Evolutionary conservation across 805 yeast genomes (phyloP).

Genomic region (Candida insectorum): DNA sequence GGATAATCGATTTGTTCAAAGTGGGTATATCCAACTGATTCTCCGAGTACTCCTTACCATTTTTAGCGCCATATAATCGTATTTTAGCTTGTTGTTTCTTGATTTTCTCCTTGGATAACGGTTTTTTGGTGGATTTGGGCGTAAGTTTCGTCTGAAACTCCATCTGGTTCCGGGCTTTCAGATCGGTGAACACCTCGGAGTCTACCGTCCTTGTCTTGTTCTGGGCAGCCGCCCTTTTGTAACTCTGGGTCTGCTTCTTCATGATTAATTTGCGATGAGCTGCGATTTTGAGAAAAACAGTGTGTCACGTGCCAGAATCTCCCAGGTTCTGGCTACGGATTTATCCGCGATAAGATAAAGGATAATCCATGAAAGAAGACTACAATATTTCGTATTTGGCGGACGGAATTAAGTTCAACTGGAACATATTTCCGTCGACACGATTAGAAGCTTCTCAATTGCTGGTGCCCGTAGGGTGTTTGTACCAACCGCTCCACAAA

Average conservation of each 20-base stretch:
- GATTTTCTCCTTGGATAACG: slow-evolving; percentile 48
- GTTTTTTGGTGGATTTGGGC: slow-evolving; percentile 52
- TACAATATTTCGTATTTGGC: slow-evolving; percentile 1
- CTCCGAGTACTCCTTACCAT: slow-evolving; percentile 60
- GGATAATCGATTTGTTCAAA: slow-evolving; percentile 77
- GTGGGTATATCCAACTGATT: slow-evolving; percentile 77
- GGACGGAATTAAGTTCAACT: slow-evolving; percentile 44
- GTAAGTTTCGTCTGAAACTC: slow-evolving; percentile 57
- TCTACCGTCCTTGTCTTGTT: slow-evolving; percentile 55
- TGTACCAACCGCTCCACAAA: slow-evolving; percentile 24
- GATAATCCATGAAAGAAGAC: slow-evolving; percentile 5
- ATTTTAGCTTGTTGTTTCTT: slow-evolving; percentile 65
- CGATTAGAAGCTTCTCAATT: slow-evolving; percentile 30
- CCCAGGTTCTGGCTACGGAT: neutral
- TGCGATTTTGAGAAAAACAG: slow-evolving; percentile 4
- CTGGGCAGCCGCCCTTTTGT: slow-evolving; percentile 52
- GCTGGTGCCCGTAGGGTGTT: slow-evolving; percentile 35
- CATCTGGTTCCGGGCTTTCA: slow-evolving; percentile 65
- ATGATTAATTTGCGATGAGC: slow-evolving; percentile 16
- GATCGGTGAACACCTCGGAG: slow-evolving; percentile 65
- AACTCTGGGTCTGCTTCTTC: slow-evolving; percentile 52
- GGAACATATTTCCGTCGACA: slow-evolving; percentile 54
- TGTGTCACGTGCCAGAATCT: slow-evolving; percentile 2
- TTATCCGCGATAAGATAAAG: neutral
- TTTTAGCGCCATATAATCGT: slow-evolving; percentile 65